Conservation (phyloP, 1,284 basidiomycete genomes). For the Flammula alnicola region DNA sequence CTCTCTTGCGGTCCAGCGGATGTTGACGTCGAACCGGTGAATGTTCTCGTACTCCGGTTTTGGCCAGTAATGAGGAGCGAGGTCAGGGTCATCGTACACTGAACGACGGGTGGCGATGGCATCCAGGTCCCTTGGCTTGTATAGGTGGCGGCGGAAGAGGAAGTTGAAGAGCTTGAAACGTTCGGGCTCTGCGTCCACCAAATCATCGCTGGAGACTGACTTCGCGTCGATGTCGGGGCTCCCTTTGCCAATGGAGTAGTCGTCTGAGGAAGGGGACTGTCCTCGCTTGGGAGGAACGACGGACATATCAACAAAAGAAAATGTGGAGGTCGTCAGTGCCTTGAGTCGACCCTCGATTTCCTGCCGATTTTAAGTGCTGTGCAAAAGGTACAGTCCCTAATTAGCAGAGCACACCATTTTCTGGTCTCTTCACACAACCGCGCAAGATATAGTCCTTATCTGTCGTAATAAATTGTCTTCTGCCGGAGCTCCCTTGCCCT, state of each 20-base stretch:
- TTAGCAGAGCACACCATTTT: conserved; percentile 22
- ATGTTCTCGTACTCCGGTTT: conserved; percentile 59
- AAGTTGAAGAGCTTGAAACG: background rate
- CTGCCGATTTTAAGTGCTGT: conserved; percentile 9
- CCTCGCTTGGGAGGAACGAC: conserved; percentile 15
- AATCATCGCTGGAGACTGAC: background rate
- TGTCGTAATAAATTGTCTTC: background rate
- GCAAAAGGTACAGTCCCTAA: conserved; percentile 3
- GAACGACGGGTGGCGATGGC: conserved; percentile 54
- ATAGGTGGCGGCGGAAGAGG: conserved; percentile 4
- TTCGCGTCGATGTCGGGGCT: background rate
- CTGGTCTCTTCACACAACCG: conserved; percentile 10
- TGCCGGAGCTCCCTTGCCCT: background rate
- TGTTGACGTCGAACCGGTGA: conserved; percentile 67
- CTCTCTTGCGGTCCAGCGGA: conserved; percentile 73
- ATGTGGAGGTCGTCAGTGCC: conserved; percentile 1
- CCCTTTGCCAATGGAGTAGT: conserved; percentile 17
- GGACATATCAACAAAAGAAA: conserved; percentile 8
- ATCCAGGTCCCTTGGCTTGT: conserved; percentile 35
- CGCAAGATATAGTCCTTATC: too few relatives aligned
- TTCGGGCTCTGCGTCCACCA: background rate
- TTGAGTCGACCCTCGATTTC: background rate
- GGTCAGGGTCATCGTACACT: conserved; percentile 59
- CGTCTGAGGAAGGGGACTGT: conserved; percentile 5
- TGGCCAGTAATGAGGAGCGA: conserved; percentile 56